A percentile compares a stretch with the other conserved stretches of the same genome.
Conservation (phyloP, 257 asterid genomes). For the Solanum bulbocastanum region DNA sequence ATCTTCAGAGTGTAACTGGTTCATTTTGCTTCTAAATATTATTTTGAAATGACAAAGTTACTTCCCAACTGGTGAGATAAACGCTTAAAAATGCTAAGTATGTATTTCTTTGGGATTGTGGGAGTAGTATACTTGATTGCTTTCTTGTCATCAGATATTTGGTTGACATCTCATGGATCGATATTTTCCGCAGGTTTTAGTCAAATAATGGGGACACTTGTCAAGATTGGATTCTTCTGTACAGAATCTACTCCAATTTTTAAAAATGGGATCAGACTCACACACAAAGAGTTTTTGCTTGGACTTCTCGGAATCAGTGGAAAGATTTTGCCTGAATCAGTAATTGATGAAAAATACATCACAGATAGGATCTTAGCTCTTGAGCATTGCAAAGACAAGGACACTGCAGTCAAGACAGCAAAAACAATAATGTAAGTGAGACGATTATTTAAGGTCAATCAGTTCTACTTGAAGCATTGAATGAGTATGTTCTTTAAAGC, state of each 20-base stretch:
- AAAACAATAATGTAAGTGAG: conserved; percentile 69
- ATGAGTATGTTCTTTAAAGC: not conserved
- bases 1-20: not conserved
- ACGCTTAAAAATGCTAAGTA: not conserved
- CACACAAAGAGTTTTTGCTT: conserved; percentile 30
- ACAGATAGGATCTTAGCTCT: conserved; percentile 43
- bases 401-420: conserved; percentile 52
- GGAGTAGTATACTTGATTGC: not conserved
- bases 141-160: not conserved
- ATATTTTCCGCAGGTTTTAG: conserved; percentile 59
- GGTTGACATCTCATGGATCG: not conserved
- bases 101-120: not conserved
- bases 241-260: conserved; percentile 35
- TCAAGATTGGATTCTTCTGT: conserved; percentile 70
- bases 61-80: not conserved
- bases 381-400: conserved; percentile 46
- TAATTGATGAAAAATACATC: conserved; percentile 44
- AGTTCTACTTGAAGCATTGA: not conserved
- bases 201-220: conserved; percentile 74
- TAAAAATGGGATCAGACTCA: conserved; percentile 36
- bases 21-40: not conserved
- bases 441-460: not conserved
- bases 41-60: not conserved
- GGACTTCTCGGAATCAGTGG: conserved; percentile 27
- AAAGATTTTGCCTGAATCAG: conserved; percentile 12